Base-by-base conservation (phyloP, 139 green algal genomes). In the Chlamydomonas applanata region DNA sequence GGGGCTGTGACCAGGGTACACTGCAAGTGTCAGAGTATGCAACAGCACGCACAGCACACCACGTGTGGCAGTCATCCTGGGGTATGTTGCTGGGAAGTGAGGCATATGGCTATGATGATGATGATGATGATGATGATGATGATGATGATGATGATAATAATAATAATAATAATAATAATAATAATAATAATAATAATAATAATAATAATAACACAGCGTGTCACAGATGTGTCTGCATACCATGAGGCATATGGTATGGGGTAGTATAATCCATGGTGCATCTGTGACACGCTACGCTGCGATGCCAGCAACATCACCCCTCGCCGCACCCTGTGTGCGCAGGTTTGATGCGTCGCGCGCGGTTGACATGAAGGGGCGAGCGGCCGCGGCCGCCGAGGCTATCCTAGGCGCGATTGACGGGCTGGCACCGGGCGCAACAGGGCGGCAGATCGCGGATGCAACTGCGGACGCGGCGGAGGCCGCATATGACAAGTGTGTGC, bases 271-370 rank as follows among this genome's bases (percentile, higher is more conserved):
- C 46, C 46, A 57, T 57, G 46, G 16, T n/a, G n/a, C n/a, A n/a
- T n/a, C n/a, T n/a, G n/a, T n/a, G n/a, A n/a, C n/a, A n/a, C n/a
- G n/a, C n/a, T n/a, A n/a, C n/a, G n/a, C n/a, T n/a, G n/a, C n/a
- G n/a, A n/a, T n/a, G n/a, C n/a, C n/a, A n/a, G n/a, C n/a, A n/a
- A n/a, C n/a, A n/a, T n/a, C n/a, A n/a, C n/a, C n/a, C n/a, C n/a
- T n/a, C n/a, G n/a, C n/a, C n/a, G n/a, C n/a, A n/a, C 33, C 34
- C 34, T 54, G n/a, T n/a, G n/a, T 29, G 1, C 59, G 27, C 63
- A 82, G 90, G 17, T 96, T 90, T 72, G 92, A 97, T 54, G 91
- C 91, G 2, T 90, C 87, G 0, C 75, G 89, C 1, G 59, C 75
- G 0, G 76, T 85, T 1, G 86, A 93, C 75, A 87, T 93, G 78